Conservation (phyloP, 2,329 filamentous ascomycete species). For the Fusarium clavum region DNA sequence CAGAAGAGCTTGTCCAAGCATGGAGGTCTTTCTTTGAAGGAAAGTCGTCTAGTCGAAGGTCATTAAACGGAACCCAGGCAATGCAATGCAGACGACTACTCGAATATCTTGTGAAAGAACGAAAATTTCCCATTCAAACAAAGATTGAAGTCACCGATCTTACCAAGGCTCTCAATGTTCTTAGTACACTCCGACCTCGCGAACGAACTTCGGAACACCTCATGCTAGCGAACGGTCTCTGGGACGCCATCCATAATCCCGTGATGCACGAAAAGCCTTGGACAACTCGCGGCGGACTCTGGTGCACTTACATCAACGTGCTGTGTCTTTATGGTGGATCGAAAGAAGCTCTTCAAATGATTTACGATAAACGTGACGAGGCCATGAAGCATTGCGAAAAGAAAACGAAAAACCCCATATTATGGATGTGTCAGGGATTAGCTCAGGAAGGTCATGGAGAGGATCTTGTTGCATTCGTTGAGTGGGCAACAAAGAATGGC, state of each 20-base stretch:
- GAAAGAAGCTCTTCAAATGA: slow-evolving; percentile 61
- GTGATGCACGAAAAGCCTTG: slow-evolving; percentile 34
- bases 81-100: slow-evolving; percentile 67
- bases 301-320: slow-evolving; percentile 52
- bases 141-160: slow-evolving; percentile 51
- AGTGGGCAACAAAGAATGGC: slow-evolving; percentile 62
- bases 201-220: slow-evolving; percentile 61
- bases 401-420: slow-evolving; percentile 42
- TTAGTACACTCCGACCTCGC: slow-evolving; percentile 55
- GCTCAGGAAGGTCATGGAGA: slow-evolving; percentile 68
- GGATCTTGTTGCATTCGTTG: slow-evolving; percentile 67
- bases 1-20: slow-evolving; percentile 72
- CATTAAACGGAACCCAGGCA: slow-evolving; percentile 75
- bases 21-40: slow-evolving; percentile 72
- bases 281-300: slow-evolving; percentile 40
- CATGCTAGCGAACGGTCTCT: slow-evolving; percentile 59
- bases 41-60: slow-evolving; percentile 60
- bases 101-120: slow-evolving; percentile 63
- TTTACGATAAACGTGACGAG: slow-evolving; percentile 51
- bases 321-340: slow-evolving; percentile 67
- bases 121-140: slow-evolving; percentile 14
- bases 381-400: slow-evolving; percentile 37
- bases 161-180: slow-evolving; percentile 58
- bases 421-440: slow-evolving; percentile 64
- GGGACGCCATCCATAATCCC: slow-evolving; percentile 46